These are phyloP conservation scores for Metschnikowia sp. DNA, from an alignment of 805 yeast species.

Conservation along the genomic window DNA sequence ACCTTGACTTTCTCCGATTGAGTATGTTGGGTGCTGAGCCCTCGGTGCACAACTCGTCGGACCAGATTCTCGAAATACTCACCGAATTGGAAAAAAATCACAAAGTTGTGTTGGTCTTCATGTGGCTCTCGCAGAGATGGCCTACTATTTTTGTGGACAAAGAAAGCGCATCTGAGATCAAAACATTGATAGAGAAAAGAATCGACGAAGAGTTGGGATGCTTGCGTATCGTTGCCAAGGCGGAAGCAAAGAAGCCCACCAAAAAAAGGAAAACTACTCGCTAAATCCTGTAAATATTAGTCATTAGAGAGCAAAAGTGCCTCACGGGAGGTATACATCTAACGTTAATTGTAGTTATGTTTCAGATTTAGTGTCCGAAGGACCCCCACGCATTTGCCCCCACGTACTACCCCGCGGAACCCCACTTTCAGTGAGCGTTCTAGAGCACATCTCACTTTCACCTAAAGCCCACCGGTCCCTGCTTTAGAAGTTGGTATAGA, in stretches of 20 bases:
- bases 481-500: too few relatives aligned
- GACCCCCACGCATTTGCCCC: constrained; percentile 1
- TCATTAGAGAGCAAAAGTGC: too few relatives aligned
- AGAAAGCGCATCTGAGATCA: constrained; percentile 68
- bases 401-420: constrained; percentile 5
- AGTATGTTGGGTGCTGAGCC: constrained; percentile 23
- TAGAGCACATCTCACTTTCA: not conserved
- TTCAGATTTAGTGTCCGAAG: not conserved
- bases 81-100: constrained; percentile 60
- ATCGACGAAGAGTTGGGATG: constrained; percentile 48
- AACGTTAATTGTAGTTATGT: not conserved
- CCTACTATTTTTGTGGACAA: constrained; percentile 77
- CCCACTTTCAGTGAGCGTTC: not conserved
- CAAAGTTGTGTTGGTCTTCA: constrained; percentile 59
- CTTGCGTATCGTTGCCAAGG: constrained; percentile 9
- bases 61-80: constrained; percentile 21
- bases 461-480: too few relatives aligned
- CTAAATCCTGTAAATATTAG: too few relatives aligned
- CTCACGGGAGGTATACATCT: too few relatives aligned
- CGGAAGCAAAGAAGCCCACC: not conserved
- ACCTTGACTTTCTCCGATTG: constrained; percentile 38
- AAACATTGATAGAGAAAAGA: constrained; percentile 62
- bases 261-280: not conserved
- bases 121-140: constrained; percentile 87
- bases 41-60: constrained; percentile 16